Base-by-base conservation (phyloP, 441 rosid genomes). In the Pelargonium cotyledonis region DNA sequence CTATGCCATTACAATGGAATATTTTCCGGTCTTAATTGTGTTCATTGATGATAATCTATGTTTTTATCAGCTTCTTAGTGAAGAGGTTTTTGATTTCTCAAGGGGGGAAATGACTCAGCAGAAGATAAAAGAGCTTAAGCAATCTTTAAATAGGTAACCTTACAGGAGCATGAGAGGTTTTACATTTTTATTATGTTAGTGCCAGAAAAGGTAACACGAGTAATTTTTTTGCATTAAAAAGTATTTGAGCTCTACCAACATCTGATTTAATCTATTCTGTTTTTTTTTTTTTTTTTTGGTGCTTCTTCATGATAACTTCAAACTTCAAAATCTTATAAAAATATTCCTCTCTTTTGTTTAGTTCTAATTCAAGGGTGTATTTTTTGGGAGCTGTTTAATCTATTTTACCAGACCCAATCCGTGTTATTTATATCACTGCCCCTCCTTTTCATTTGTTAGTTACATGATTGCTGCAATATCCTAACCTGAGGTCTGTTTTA, bases 81-180 rank as follows among this genome's bases (percentile, higher is more conserved):
- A 96, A 83, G 99, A 96, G 76, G 99, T 96, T 77, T 96, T 96
- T 78, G 99, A 96, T 85, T 96, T 96, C 82, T 96, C 99, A 65
- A 85, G 97, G 72, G 99, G 99, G 70, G 98, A 96, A 79, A 93
- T 96, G 99, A 96, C 97, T 65, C 99, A 83, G 70, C 97, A 77
- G 82, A 96, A 93, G 84, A 91, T 96, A 78, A 96, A 93, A 82
- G 99, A 96, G 79, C 95, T 96, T 44, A 96, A 96, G 77, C 97
- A 93, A 77, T 96, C 99, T 65, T 76, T 96, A 18, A 96, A 96
- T 83, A 96, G 98, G 99, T 79, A 77, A 77, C 40, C 18, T 15
- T 8, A 16, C 26, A 0, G 7, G 43, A 46, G n/a, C 8, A 46
- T 46, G 51, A 46, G 11, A 12, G 51, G n/a, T 46, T 46, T 46